phyloP scores from a whole-genome alignment of 192 early-diverging fungal species.

The Mortierella claussenii region DNA sequence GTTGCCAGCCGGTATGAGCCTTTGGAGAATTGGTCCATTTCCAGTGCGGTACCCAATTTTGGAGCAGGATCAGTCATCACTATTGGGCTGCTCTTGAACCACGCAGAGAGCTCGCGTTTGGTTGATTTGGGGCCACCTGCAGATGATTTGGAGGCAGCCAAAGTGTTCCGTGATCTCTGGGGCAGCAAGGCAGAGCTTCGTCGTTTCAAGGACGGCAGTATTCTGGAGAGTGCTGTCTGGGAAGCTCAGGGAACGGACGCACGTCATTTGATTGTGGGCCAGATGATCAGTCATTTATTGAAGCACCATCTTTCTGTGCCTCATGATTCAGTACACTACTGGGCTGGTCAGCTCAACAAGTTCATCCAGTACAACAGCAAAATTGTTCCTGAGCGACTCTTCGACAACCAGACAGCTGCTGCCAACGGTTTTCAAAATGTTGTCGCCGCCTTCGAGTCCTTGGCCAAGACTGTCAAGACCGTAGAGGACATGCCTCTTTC shows the following conservation, averaged over 20 bases:
- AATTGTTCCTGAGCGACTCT: conserved; percentile 56
- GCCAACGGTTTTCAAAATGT: conserved; percentile 70
- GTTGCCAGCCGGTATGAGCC: conserved; percentile 55
- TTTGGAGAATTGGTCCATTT: conserved; percentile 56
- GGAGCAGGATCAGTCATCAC: conserved; percentile 53
- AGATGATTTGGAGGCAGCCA: conserved; percentile 71
- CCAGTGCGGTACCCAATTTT: conserved; percentile 21
- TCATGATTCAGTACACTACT: conserved; percentile 61
- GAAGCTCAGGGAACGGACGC: conserved; percentile 67
- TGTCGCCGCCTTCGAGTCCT: conserved; percentile 72
- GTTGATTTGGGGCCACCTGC: conserved; percentile 92
- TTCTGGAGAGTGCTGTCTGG: conserved; percentile 92
- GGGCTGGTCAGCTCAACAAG: conserved; percentile 74
- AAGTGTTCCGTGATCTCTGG: conserved; percentile 85
- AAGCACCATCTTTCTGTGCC: conserved; percentile 74
- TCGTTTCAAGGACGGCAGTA: conserved; percentile 94
- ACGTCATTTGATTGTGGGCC: conserved; percentile 77
- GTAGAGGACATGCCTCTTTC: conserved; percentile 76
- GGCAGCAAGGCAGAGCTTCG: conserved; percentile 90
- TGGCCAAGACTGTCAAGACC: conserved; percentile 68
- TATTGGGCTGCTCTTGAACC: conserved; percentile 80
- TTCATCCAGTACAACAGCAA: conserved; percentile 67
- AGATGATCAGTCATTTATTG: conserved; percentile 83
- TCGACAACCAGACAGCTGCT: conserved; percentile 52
- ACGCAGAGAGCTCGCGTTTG: conserved; percentile 70